A percentile compares a stretch with the other conserved stretches of the same genome.
Evolutionary conservation across 23 red algal species (phyloP).

Genomic region (Cyanidiococcus yangmingshanensis): DNA sequence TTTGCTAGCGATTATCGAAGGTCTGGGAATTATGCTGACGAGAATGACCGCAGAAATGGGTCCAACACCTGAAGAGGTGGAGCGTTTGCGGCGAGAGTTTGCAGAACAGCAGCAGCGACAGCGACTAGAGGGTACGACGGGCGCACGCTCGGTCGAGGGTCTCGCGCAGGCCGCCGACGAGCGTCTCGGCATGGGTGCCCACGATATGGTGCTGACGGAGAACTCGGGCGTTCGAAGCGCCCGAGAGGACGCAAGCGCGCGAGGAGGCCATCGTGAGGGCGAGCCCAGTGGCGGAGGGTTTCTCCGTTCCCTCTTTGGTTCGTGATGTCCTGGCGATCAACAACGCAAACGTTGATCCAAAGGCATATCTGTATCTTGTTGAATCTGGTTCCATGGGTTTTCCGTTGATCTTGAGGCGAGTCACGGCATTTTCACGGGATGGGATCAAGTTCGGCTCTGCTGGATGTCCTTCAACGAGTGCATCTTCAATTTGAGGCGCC

Average conservation of each 20-base stretch:
- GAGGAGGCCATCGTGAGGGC: not conserved
- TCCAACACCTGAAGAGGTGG: constrained; percentile 24
- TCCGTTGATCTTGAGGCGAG: too few relatives aligned
- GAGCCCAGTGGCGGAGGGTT: not conserved
- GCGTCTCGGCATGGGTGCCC: constrained; percentile 4
- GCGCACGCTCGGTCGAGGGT: not conserved
- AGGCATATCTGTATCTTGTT: too few relatives aligned
- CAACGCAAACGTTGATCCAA: too few relatives aligned
- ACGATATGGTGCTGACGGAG: not conserved
- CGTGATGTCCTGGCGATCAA: not conserved
- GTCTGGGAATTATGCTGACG: constrained; percentile 49
- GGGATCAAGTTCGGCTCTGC: too few relatives aligned
- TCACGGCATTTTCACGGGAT: too few relatives aligned
- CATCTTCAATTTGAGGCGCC: too few relatives aligned
- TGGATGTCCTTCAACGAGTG: too few relatives aligned
- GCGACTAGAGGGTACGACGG: not conserved
- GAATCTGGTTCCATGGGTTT: too few relatives aligned
- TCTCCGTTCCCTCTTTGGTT: not conserved
- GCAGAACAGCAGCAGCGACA: constrained; percentile 18
- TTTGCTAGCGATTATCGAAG: constrained; percentile 89
- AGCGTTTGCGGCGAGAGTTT: constrained; percentile 30
- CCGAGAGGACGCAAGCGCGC: not conserved
- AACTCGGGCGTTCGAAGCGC: not conserved
- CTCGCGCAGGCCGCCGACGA: not conserved
- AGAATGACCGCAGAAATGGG: constrained; percentile 29